phyloP scores from a whole-genome alignment of 192 early-diverging fungal species.

The Obelidium mucronatum region DNA sequence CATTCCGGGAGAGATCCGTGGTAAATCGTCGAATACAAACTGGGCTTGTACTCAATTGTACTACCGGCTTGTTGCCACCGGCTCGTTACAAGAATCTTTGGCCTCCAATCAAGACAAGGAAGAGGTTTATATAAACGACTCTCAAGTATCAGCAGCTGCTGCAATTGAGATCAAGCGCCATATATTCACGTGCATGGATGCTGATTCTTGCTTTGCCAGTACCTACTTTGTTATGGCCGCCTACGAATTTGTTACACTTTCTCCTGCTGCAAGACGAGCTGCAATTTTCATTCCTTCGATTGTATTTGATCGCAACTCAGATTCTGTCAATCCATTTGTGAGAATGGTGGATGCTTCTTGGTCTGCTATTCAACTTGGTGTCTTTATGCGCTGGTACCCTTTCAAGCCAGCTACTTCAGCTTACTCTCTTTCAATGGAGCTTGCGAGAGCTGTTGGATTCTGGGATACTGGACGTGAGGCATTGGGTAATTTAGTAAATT shows the following conservation, averaged over 20 bases:
- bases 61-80: conserved; percentile 10
- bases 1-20: conserved; percentile 61
- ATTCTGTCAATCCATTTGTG: conserved; percentile 64
- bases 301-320: conserved; percentile 49
- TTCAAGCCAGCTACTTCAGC: conserved; percentile 67
- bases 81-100: no score
- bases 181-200: conserved; percentile 63
- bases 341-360: conserved; percentile 69
- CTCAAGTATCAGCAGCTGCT: no score
- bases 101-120: no score
- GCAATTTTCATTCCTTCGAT: conserved; percentile 10
- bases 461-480: conserved; percentile 70
- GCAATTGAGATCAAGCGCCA: conserved; percentile 26
- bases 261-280: not conserved
- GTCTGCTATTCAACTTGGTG: conserved; percentile 66
- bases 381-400: conserved; percentile 55
- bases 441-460: conserved; percentile 65
- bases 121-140: not conserved
- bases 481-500: conserved; percentile 31
- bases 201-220: conserved; percentile 62
- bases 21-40: conserved; percentile 61
- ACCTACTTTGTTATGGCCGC: conserved; percentile 50
- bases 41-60: conserved; percentile 54
- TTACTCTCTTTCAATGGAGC: conserved; percentile 66
- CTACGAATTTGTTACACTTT: not conserved